These are phyloP conservation scores for Artemisia annua DNA, from an alignment of 129 eudicot genomes.

Conservation along the genomic window DNA sequence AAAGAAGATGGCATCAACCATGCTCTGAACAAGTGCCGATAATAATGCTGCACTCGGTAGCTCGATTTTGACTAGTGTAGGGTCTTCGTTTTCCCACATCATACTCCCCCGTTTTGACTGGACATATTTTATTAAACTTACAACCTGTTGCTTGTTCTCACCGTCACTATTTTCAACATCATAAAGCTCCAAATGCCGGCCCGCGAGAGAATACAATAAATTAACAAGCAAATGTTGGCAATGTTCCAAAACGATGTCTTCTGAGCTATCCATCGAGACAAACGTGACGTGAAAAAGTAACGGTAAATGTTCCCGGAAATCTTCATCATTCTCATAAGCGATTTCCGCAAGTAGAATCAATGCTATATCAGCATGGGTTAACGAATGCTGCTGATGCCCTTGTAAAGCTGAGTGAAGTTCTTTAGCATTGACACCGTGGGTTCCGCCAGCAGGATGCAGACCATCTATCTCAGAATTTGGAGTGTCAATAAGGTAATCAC, in stretches of 20 bases:
- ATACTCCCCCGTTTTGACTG: slow-evolving; percentile 96
- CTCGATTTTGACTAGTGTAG: slow-evolving; percentile 79
- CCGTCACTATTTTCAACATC: slow-evolving; percentile 95
- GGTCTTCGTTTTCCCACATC: slow-evolving; percentile 99
- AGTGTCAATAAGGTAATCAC: slow-evolving; percentile 91
- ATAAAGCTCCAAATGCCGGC: slow-evolving; percentile 95
- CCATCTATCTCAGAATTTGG: slow-evolving; percentile 98
- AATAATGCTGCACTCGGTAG: slow-evolving; percentile 99
- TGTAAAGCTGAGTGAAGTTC: slow-evolving; percentile 97
- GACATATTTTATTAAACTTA: slow-evolving; percentile 88
- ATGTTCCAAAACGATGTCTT: slow-evolving; percentile 94
- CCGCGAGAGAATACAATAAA: slow-evolving; percentile 91
- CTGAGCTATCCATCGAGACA: slow-evolving; percentile 98
- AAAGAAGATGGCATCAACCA: slow-evolving; percentile 98
- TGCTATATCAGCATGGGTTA: slow-evolving; percentile 95
- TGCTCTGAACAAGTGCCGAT: slow-evolving; percentile 95
- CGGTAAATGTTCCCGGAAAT: slow-evolving; percentile 90
- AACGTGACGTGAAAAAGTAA: slow-evolving; percentile 93
- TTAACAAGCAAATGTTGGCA: slow-evolving; percentile 97
- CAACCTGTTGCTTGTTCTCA: slow-evolving; percentile 98
- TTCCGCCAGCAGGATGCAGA: slow-evolving; percentile 62
- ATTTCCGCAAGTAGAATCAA: slow-evolving; percentile 91
- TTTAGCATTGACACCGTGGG: slow-evolving; percentile 82
- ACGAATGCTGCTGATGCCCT: slow-evolving; percentile 94
- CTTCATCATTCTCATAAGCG: slow-evolving; percentile 96